Conservation (phyloP, 352 stramenopile species). For the Phytopythium mirpurense region DNA sequence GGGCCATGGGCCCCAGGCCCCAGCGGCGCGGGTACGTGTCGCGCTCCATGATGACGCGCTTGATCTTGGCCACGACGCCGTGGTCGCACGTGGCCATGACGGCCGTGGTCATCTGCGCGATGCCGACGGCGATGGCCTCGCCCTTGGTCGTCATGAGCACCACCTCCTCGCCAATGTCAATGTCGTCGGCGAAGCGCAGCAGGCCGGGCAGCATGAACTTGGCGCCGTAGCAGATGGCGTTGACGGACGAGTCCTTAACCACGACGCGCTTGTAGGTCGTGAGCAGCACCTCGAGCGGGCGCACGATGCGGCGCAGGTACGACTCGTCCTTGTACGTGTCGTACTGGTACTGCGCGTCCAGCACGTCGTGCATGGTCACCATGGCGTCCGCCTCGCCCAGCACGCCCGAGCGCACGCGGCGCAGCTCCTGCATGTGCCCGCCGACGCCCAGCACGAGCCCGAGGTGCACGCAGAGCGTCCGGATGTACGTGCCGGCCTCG, state of each 20-base stretch:
- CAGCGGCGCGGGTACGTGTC: slow-evolving; percentile 99
- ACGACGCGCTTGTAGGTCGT: slow-evolving; percentile 99
- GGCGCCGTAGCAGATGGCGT: slow-evolving; percentile 99
- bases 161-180: slow-evolving; percentile 98
- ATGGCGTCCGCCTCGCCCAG: slow-evolving; percentile 95
- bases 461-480: slow-evolving; percentile 99
- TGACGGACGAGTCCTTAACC: slow-evolving; percentile 99
- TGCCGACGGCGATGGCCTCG: slow-evolving; percentile 98
- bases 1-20: slow-evolving; percentile 98
- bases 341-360: slow-evolving; percentile 99
- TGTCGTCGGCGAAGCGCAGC: slow-evolving; percentile 98
- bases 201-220: slow-evolving; percentile 99
- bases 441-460: slow-evolving; percentile 96
- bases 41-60: slow-evolving; percentile 99
- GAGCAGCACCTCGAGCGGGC: slow-evolving; percentile 97
- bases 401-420: slow-evolving; percentile 96
- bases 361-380: slow-evolving; percentile 99
- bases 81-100: slow-evolving; percentile 99
- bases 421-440: slow-evolving; percentile 99
- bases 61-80: slow-evolving; percentile 99
- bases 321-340: slow-evolving; percentile 99
- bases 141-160: slow-evolving; percentile 99
- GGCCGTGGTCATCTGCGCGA: slow-evolving; percentile 99
- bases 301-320: slow-evolving; percentile 97
- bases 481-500: slow-evolving; percentile 99